These are phyloP conservation scores for Trichoderma atrobrunneum DNA, from an alignment of 2,329 filamentous ascomycete species.

Conservation along the genomic window DNA sequence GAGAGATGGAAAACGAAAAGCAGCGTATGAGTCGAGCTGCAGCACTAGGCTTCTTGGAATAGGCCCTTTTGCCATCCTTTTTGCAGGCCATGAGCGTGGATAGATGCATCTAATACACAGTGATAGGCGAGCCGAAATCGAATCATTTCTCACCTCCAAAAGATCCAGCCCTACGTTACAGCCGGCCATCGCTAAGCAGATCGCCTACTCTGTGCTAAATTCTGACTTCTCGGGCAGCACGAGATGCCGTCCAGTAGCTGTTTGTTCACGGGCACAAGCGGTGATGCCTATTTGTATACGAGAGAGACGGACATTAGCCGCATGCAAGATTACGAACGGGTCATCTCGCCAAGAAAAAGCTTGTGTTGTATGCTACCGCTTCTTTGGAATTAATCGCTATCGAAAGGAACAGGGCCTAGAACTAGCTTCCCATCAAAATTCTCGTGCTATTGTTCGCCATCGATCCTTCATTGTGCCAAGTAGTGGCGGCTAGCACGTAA, in stretches of 20 bases:
- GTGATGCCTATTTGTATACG: not conserved
- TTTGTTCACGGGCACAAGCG: not conserved
- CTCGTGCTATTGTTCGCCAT: not conserved
- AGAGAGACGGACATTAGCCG: not conserved
- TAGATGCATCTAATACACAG: not conserved
- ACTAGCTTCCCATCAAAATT: not conserved
- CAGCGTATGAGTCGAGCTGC: not conserved
- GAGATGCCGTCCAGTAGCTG: not conserved
- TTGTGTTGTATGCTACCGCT: not conserved
- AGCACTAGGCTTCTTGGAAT: not conserved
- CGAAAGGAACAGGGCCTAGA: not conserved
- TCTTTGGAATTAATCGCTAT: not conserved
- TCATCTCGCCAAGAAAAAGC: not conserved
- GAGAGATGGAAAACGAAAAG: not conserved
- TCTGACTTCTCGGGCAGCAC: not conserved
- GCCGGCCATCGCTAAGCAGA: not conserved
- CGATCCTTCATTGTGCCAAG: not conserved
- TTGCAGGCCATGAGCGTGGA: not conserved
- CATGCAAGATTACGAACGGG: not conserved
- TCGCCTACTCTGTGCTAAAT: not conserved
- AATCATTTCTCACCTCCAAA: not conserved
- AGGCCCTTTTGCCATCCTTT: not conserved
- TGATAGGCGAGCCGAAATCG: not conserved
- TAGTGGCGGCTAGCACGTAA: not conserved
- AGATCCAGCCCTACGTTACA: conserved; percentile 1